Evolutionary conservation across 2,329 filamentous ascomycete genomes (phyloP).

Genomic region (Trichoderma sp.): DNA sequence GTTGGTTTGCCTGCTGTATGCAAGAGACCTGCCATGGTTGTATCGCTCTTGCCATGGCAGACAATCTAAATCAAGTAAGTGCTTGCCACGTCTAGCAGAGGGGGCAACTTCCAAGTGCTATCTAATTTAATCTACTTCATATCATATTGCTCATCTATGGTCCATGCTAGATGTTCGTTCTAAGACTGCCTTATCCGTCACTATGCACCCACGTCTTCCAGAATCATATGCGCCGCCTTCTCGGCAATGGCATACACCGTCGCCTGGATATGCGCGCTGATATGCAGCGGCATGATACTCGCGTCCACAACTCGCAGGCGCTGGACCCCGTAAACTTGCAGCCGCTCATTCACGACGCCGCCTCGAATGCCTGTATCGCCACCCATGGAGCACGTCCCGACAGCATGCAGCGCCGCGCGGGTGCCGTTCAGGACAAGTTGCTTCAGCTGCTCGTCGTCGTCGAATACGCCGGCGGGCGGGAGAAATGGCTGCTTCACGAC

Average conservation of each 20-base stretch:
- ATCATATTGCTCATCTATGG: no score
- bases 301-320: conserved; percentile 32
- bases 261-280: conserved; percentile 34
- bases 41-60: background rate
- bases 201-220: conserved; percentile 30
- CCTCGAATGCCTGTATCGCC: conserved; percentile 34
- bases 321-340: conserved; percentile 33
- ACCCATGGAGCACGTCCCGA: conserved; percentile 41
- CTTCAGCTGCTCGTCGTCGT: conserved; percentile 26
- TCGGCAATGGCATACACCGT: conserved; percentile 39
- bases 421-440: conserved; percentile 37
- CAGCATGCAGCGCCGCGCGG: conserved; percentile 44
- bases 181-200: background rate
- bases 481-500: conserved; percentile 38
- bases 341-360: conserved; percentile 35
- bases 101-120: background rate
- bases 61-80: background rate
- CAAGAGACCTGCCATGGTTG: background rate
- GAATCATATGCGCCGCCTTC: conserved; percentile 37
- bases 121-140: background rate
- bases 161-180: background rate
- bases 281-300: conserved; percentile 34
- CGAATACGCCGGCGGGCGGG: conserved; percentile 30
- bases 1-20: background rate
- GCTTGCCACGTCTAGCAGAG: background rate